Evolutionary conservation across 2,329 filamentous ascomycete species (phyloP).

Genomic region (Aspergillus pseudoviridinutans): DNA sequence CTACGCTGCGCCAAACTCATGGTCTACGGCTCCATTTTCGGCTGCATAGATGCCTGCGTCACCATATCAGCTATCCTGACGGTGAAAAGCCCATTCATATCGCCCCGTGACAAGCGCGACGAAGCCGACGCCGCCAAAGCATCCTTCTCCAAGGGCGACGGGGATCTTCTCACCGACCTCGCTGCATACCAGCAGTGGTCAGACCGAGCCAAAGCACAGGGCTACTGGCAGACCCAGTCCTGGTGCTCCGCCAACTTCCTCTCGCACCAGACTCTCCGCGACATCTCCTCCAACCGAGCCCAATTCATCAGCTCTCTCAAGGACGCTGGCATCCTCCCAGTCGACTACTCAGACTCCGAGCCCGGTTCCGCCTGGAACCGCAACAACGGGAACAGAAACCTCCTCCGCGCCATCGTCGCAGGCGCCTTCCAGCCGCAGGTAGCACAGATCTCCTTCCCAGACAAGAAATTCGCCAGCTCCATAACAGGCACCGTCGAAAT

Average conservation of each 20-base stretch:
- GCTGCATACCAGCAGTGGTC: slow-evolving; percentile 81
- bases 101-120: slow-evolving; percentile 77
- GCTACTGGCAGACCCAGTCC: slow-evolving; percentile 46
- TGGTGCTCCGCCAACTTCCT: slow-evolving; percentile 89
- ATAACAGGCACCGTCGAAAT: slow-evolving; percentile 86
- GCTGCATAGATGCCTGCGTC: slow-evolving; percentile 82
- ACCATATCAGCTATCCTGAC: slow-evolving; percentile 92
- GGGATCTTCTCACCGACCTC: slow-evolving; percentile 84
- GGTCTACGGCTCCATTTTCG: slow-evolving; percentile 91
- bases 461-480: slow-evolving; percentile 89
- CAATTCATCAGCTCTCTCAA: slow-evolving; percentile 84
- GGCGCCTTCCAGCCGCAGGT: slow-evolving; percentile 80
- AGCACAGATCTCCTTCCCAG: slow-evolving; percentile 85
- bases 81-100: slow-evolving; percentile 79
- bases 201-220: slow-evolving; percentile 52
- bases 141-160: slow-evolving; percentile 71
- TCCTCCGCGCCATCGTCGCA: slow-evolving; percentile 67
- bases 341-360: slow-evolving; percentile 43
- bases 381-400: slow-evolving; percentile 37
- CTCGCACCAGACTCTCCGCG: slow-evolving; percentile 74
- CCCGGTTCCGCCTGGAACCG: slow-evolving; percentile 31
- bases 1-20: slow-evolving; percentile 90
- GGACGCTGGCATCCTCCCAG: slow-evolving; percentile 73
- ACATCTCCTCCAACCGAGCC: slow-evolving; percentile 79
- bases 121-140: slow-evolving; percentile 72